Evolutionary conservation across 495 filamentous ascomycete species (phyloP).

Genomic region (Glarea lozoyensis): DNA sequence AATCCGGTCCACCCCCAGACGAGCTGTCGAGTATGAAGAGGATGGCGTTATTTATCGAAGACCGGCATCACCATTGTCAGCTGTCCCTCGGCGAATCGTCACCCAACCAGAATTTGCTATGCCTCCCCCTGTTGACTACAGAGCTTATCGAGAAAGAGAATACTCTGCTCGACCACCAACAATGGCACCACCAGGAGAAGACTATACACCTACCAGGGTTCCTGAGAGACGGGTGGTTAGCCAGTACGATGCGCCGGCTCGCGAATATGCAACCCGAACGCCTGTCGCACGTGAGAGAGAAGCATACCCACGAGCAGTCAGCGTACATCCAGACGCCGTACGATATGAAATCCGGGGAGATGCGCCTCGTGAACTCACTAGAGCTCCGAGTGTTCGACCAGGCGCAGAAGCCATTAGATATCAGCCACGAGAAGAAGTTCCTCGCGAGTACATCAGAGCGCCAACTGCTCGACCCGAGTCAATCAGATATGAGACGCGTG

Average conservation of each 20-base stretch:
- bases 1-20: slow-evolving; percentile 38
- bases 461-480: slow-evolving; percentile 33
- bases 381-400: slow-evolving; percentile 45
- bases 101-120: slow-evolving; percentile 42
- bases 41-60: slow-evolving; percentile 35
- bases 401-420: neutral
- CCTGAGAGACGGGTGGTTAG: slow-evolving; percentile 21
- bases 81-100: slow-evolving; percentile 37
- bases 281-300: slow-evolving; percentile 24
- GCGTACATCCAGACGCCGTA: neutral
- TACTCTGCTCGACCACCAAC: slow-evolving; percentile 30
- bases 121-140: slow-evolving; percentile 19
- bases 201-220: slow-evolving; percentile 27
- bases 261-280: neutral
- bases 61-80: slow-evolving; percentile 25
- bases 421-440: slow-evolving; percentile 36
- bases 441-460: slow-evolving; percentile 28
- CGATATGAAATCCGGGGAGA: slow-evolving; percentile 11
- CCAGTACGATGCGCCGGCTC: slow-evolving; percentile 21
- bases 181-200: slow-evolving; percentile 29
- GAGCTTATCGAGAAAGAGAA: slow-evolving; percentile 43
- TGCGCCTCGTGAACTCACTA: slow-evolving; percentile 41
- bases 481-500: slow-evolving; percentile 7
- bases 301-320: slow-evolving; percentile 17
- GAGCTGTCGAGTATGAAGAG: slow-evolving; percentile 41